Base-by-base conservation (phyloP, 257 asterid species). In the Marsdenia floribunda region DNA sequence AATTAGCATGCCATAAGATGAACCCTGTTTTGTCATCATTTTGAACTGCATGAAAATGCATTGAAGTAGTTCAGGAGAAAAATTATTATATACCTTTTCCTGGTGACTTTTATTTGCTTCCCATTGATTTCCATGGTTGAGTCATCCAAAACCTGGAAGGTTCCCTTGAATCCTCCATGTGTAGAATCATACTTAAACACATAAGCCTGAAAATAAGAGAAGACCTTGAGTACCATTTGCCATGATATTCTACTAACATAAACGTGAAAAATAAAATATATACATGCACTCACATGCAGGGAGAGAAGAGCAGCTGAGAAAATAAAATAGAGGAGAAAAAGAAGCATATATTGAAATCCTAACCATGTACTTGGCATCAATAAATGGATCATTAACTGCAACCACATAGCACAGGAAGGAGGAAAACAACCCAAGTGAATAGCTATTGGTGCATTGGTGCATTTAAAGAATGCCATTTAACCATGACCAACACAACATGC, bases 171-270 rank as follows among this genome's bases (percentile, higher is more conserved):
- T 52, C 89, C 91, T 73, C 99, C 98, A 65, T 95, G 99, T 65
- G 99, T 95, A 37, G 99, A 95, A 72, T 95, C 99, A 82, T 92
- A 95, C 87, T 95, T 95, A 76, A 90, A 87, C 98, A 95, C 89
- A 90, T 95, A 95, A 63, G 99, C 98, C 99, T 92, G 89, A 79
- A 73, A 79, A 71, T 69, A 78, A 50, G 3, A 68, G 24, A 60
- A 63, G 49, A 42, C 57, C 12, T 6, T 44, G 18, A 69, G 16
- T 8, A 49, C 38, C 47, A 33, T 21, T 47, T n/a, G 29, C 24
- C 19, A 6, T 6, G n/a, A 44, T 11, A 18, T 22, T 37, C 55
- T 38, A 21, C 54, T 35, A 52, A 9, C n/a, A 52, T 52, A 18
- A 52, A 52, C 8, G 3, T 52, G 19, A 52, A 52, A 52, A 52